A percentile compares a stretch with the other conserved stretches of the same genome.
These are phyloP conservation scores for Silybum marianum DNA, from an alignment of 129 eudicot species.

Conservation along the genomic window DNA sequence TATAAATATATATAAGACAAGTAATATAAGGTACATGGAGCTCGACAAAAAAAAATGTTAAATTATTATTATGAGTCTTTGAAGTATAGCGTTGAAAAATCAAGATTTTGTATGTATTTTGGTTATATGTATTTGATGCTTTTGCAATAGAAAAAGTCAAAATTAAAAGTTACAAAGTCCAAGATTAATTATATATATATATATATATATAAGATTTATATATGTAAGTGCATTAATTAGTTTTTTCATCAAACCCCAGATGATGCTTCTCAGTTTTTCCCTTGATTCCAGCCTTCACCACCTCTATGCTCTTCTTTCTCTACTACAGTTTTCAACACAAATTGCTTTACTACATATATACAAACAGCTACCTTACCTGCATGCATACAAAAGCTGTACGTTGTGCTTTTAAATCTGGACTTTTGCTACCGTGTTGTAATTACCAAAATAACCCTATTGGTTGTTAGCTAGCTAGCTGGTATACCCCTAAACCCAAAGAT, in stretches of 20 bases:
- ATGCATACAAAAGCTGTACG: conserved; percentile 32
- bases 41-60: conserved; percentile 44
- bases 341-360: conserved; percentile 1
- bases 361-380: not conserved
- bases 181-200: not conserved
- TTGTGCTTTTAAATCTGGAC: conserved; percentile 24
- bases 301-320: conserved; percentile 22
- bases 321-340: conserved; percentile 33
- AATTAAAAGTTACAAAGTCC: conserved; percentile 27
- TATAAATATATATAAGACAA: conserved; percentile 37
- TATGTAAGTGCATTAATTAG: conserved; percentile 24
- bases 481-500: not conserved
- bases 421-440: conserved; percentile 15
- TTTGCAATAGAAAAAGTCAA: conserved; percentile 25
- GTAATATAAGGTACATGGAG: conserved; percentile 47
- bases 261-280: conserved; percentile 20
- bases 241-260: conserved; percentile 50
- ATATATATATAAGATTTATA: not conserved
- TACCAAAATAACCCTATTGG: conserved; percentile 8
- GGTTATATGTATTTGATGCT: conserved; percentile 33
- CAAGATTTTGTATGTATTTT: conserved; percentile 9
- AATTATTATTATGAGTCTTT: conserved; percentile 4
- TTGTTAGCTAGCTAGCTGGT: not conserved
- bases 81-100: not conserved
- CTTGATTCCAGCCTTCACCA: conserved; percentile 53